These are phyloP conservation scores for Mycosphaerella arachidis DNA, from an alignment of 2,329 filamentous ascomycete species.

Conservation along the genomic window DNA sequence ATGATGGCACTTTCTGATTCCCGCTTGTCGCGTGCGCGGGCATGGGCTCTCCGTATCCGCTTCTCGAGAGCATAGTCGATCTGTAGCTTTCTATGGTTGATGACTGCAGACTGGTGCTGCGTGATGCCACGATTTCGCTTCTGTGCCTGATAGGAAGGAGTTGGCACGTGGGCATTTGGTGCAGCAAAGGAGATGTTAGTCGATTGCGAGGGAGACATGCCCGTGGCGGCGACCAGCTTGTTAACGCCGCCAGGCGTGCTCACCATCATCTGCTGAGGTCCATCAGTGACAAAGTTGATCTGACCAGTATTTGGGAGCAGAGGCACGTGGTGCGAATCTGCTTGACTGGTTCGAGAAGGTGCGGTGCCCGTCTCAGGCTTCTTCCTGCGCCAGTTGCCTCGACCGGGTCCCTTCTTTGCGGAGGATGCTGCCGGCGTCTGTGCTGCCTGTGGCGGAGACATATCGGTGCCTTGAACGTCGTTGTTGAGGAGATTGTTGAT, in stretches of 20 bases:
- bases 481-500: constrained; percentile 49
- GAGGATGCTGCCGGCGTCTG: constrained; percentile 26
- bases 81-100: constrained; percentile 70
- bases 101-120: constrained; percentile 75
- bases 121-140: constrained; percentile 68
- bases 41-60: constrained; percentile 64
- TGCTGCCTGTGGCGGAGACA: constrained; percentile 19
- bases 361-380: constrained; percentile 18
- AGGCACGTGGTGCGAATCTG: constrained; percentile 29
- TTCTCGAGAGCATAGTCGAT: constrained; percentile 78
- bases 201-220: constrained; percentile 15
- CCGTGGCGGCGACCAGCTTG: constrained; percentile 10
- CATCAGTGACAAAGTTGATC: constrained; percentile 27
- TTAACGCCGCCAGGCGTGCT: constrained; percentile 9
- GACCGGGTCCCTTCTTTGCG: constrained; percentile 43
- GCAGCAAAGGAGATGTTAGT: constrained; percentile 22
- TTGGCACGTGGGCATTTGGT: constrained; percentile 28
- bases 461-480: constrained; percentile 26
- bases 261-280: constrained; percentile 12
- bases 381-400: constrained; percentile 47
- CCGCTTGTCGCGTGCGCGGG: constrained; percentile 57
- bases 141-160: constrained; percentile 33
- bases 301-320: constrained; percentile 31
- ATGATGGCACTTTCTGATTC: constrained; percentile 63
- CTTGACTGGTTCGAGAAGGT: constrained; percentile 2